Percentiles rank a stretch among this genome's conserved stretches.
These are phyloP conservation scores for Tricladium varicosporioides DNA, from an alignment of 2,329 filamentous ascomycete species.

Conservation along the genomic window DNA sequence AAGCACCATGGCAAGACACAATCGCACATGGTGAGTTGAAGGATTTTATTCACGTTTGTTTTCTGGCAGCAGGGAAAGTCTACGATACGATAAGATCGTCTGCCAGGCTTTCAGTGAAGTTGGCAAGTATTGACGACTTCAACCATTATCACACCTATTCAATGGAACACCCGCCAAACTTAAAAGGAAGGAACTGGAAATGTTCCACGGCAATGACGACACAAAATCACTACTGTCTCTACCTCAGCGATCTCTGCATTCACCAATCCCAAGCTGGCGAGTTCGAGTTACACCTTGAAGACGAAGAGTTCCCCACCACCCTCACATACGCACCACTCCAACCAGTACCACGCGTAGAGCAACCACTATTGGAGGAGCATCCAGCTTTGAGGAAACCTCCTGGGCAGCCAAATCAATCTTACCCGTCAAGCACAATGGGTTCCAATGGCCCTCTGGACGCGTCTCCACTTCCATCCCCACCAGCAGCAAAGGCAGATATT, in stretches of 20 bases:
- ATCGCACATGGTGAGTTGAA: slow-evolving; percentile 77
- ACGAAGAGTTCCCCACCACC: neutral
- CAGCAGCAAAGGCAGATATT: neutral
- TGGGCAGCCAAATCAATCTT: neutral
- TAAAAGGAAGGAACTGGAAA: neutral
- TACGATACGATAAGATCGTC: neutral
- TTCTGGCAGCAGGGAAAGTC: neutral
- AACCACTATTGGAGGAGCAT: neutral
- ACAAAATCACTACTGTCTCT: slow-evolving; percentile 9
- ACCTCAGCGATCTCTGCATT: slow-evolving; percentile 21
- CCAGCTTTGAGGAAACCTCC: neutral
- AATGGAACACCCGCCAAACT: neutral
- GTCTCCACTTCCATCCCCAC: neutral
- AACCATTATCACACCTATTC: neutral
- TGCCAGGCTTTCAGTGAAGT: neutral
- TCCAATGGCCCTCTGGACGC: neutral
- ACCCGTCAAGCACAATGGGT: neutral
- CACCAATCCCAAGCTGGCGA: slow-evolving; percentile 11
- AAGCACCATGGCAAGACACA: slow-evolving; percentile 83
- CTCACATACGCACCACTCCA: neutral
- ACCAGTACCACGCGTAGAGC: neutral
- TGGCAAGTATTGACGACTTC: neutral
- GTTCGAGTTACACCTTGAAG: slow-evolving; percentile 9
- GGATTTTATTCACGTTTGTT: slow-evolving; percentile 6
- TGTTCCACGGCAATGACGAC: neutral